These are phyloP conservation scores for Phytophthora meadii DNA, from an alignment of 352 stramenopile genomes.

Conservation along the genomic window DNA sequence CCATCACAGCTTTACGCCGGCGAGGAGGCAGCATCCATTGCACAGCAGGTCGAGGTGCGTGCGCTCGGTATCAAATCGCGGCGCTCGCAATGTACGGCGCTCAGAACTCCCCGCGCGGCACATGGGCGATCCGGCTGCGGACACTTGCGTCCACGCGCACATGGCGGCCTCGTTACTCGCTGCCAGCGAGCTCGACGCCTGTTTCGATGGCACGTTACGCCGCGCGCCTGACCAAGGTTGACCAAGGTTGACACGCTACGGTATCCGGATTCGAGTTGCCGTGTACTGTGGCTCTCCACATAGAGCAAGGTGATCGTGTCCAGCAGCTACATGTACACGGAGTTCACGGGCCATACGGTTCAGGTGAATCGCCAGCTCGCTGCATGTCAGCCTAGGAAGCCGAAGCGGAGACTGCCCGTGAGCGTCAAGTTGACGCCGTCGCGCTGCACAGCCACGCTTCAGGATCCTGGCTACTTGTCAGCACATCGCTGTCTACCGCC, in stretches of 20 bases:
- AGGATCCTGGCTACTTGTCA: constrained; percentile 20
- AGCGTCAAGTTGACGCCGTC: not conserved
- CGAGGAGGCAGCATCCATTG: not conserved
- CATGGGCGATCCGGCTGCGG: constrained; percentile 12
- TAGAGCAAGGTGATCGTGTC: not conserved
- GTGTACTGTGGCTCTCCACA: constrained; percentile 4
- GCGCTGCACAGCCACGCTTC: constrained; percentile 7
- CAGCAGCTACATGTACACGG: not conserved
- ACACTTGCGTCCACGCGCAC: constrained; percentile 20
- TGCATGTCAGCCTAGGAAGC: not conserved
- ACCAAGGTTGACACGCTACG: not conserved
- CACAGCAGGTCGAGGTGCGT: constrained; percentile 7
- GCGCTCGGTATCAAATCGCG: constrained; percentile 4
- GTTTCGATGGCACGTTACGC: constrained; percentile 22
- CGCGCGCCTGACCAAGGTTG: not conserved
- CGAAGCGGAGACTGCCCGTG: not conserved
- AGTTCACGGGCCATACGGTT: not conserved
- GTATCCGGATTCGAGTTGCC: no score
- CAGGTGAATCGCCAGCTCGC: not conserved
- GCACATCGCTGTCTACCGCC: constrained; percentile 6
- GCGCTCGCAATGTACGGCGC: constrained; percentile 16
- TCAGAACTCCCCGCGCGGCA: constrained; percentile 14
- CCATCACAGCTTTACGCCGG: constrained; percentile 11
- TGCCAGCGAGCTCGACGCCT: constrained; percentile 13
- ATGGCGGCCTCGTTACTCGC: constrained; percentile 8